Base-by-base conservation (phyloP, 176 grass and related monocot species). In the Cenchrus fungigraminus region DNA sequence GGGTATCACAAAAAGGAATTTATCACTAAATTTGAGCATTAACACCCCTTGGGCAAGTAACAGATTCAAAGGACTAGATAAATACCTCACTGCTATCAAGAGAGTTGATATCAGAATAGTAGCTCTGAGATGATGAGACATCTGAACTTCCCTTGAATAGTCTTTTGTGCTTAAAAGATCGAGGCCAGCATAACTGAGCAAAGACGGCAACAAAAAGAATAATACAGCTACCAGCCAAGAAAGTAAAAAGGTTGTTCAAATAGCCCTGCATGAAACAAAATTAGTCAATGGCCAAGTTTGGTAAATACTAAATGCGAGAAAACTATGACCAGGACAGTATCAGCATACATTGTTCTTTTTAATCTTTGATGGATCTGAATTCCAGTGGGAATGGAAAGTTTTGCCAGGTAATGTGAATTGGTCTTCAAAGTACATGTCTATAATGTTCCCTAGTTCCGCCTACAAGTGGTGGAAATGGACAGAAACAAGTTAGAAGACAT, bases 361-460 rank as follows among this genome's bases (percentile, higher is more conserved):
- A 68, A 91, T 80, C 65, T 85, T 92, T 59, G 86, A 84, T 51
- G 86, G 74, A 73, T 87, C 57, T 84, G 74, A 83, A 89, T 87
- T 87, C 70, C 90, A 88, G 28, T 79, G 49, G 83, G 83, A 80
- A 43, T 65, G 82, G 82, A 95, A 91, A 37, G 56, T 63, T 95
- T 98, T 98, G 44, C 82, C 83, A 61, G 93, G 91, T 68, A 98
- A 34, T 42, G 89, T 94, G 63, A 87, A 95, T 52, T 87, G 85
- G 85, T 98, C 96, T 90, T 98, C 96, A 87, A 93, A 98, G 88
- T 98, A 95, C 88, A 95, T 88, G 85, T 98, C 96, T 62, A 91
- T 70, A 91, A 95, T 28, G 68, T 91, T 95, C 57, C 85, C 93
- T 79, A 98, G 59, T 73, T 98, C 89, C 70, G 63, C 90, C 96